Conservation (phyloP, 495 filamentous ascomycete genomes). For the Durotheca rogersii region DNA sequence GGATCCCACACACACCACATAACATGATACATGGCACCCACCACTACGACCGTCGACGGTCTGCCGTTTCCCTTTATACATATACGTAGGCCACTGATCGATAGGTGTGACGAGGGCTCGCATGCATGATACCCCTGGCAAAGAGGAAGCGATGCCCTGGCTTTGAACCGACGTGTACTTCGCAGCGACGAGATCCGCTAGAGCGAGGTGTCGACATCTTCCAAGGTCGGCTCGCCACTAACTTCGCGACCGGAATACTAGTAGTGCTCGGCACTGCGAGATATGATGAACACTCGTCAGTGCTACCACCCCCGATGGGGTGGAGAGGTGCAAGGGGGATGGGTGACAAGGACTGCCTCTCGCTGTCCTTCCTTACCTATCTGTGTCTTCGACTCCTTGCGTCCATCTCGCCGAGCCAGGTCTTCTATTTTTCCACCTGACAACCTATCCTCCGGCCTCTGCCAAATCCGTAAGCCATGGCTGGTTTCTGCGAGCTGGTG, state of each 20-base stretch:
- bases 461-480: conserved; percentile 10
- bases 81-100: no score
- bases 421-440: not conserved
- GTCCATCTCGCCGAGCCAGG: no score
- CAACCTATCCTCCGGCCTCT: not conserved
- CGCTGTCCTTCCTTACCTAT: not conserved
- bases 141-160: not conserved
- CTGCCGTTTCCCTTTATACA: no score
- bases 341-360: not conserved
- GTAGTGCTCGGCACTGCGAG: not conserved
- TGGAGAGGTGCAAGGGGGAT: no score
- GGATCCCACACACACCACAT: no score
- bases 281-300: not conserved
- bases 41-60: no score
- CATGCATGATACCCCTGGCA: not conserved
- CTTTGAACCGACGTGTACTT: not conserved
- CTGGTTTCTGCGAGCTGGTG: conserved; percentile 28
- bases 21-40: no score
- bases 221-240: not conserved
- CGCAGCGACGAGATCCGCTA: not conserved
- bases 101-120: not conserved
- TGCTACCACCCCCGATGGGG: not conserved
- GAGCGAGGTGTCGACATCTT: not conserved
- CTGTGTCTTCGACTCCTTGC: no score
- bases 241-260: not conserved